Percentiles rank a stretch among this genome's conserved stretches.
Evolutionary conservation across 768 basidiomycete genomes (phyloP).

Genomic region (Kwoniella heveanensis): DNA sequence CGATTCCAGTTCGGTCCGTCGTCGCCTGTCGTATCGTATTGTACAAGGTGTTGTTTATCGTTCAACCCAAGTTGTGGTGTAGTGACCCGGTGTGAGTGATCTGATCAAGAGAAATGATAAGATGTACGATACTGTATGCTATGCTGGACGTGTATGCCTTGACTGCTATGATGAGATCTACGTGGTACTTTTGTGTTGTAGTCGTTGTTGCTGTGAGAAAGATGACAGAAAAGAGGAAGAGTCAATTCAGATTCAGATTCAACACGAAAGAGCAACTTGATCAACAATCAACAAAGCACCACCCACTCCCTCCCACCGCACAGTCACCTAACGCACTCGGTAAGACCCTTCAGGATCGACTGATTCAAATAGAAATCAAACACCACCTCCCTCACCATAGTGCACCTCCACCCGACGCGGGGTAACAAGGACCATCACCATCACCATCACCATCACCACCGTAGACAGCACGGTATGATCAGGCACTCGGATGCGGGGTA

Average conservation of each 20-base stretch:
- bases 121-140: too few species aligned
- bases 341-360: slow-evolving; percentile 2
- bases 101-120: too few species aligned
- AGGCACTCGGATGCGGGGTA: neutral
- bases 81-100: neutral
- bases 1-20: neutral
- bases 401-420: neutral
- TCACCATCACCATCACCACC: too few species aligned
- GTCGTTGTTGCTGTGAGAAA: too few species aligned
- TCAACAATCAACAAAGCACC: slow-evolving; percentile 9
- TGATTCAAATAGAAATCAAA: neutral
- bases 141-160: too few species aligned
- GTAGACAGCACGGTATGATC: neutral
- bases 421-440: slow-evolving; percentile 4
- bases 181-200: too few species aligned
- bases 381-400: too few species aligned
- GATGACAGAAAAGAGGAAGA: neutral
- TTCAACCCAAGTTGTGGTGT: neutral
- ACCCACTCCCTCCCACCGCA: neutral
- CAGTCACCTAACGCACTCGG: neutral
- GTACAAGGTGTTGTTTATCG: neutral
- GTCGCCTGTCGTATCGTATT: neutral
- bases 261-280: neutral
- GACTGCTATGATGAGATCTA: too few species aligned
- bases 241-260: neutral